phyloP scores from a whole-genome alignment of 495 filamentous ascomycete species.

The Annulohypoxylon moriforme region DNA sequence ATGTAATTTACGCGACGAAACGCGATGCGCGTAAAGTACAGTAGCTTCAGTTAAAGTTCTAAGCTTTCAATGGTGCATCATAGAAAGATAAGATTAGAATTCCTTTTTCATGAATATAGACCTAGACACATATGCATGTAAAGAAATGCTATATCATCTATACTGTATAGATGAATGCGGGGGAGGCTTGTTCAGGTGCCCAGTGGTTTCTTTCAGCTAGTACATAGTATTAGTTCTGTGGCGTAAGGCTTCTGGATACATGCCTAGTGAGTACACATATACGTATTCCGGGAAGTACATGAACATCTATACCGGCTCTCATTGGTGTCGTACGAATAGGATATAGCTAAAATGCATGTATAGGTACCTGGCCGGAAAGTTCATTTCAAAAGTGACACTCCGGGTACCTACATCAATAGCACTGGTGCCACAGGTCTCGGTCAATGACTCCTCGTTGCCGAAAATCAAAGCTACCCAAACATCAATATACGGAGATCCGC shows the following conservation, averaged over 20 bases:
- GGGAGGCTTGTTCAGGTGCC: not conserved
- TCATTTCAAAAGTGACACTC: not conserved
- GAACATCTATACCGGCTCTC: not conserved
- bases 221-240: not conserved
- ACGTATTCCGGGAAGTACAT: not conserved
- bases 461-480: slow-evolving; percentile 8
- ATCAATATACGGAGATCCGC: slow-evolving; percentile 3
- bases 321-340: not conserved
- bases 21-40: slow-evolving; percentile 50
- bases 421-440: not conserved
- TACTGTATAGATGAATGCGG: not conserved
- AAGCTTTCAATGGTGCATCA: not conserved
- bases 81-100: not conserved
- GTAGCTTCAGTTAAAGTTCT: slow-evolving; percentile 2
- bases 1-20: slow-evolving; percentile 26
- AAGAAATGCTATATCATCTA: not conserved
- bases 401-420: slow-evolving; percentile 10
- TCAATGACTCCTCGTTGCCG: slow-evolving; percentile 17
- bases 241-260: too few species aligned
- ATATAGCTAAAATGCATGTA: not conserved
- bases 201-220: too few species aligned
- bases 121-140: not conserved
- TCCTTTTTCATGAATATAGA: not conserved
- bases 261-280: not conserved
- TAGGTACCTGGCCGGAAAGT: not conserved